Evolutionary conservation across 2,329 filamentous ascomycete species (phyloP).

Genomic region (Xylaria sp.): DNA sequence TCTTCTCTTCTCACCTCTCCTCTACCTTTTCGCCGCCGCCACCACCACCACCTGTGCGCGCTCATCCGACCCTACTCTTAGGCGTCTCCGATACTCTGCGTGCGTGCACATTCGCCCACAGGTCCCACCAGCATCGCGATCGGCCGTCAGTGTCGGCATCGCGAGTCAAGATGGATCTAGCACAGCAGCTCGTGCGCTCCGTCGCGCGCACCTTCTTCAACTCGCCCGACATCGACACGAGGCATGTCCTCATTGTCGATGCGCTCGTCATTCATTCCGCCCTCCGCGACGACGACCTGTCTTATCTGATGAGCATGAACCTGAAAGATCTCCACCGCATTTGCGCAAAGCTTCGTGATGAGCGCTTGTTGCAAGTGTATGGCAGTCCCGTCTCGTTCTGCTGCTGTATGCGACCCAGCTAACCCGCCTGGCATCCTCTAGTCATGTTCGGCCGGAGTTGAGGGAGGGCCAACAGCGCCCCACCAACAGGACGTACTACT

Average conservation of each 20-base stretch:
- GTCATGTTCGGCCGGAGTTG: slow-evolving; percentile 78
- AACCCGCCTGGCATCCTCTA: slow-evolving; percentile 49
- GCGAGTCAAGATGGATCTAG: slow-evolving; percentile 48
- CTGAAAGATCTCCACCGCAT: slow-evolving; percentile 92
- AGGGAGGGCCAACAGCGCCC: slow-evolving; percentile 84
- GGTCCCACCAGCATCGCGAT: background rate
- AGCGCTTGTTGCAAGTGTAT: slow-evolving; percentile 85
- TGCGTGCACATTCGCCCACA: background rate
- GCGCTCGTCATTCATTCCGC: slow-evolving; percentile 79
- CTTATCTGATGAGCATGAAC: slow-evolving; percentile 87
- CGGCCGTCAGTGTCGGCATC: background rate
- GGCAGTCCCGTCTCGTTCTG: slow-evolving; percentile 43
- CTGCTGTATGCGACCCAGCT: slow-evolving; percentile 19
- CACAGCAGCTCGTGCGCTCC: slow-evolving; percentile 84
- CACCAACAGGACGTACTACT: slow-evolving; percentile 92
- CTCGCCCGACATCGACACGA: slow-evolving; percentile 69
- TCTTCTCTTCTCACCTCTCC: background rate
- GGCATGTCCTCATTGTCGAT: slow-evolving; percentile 81
- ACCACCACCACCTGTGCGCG: background rate
- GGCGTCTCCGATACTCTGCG: background rate
- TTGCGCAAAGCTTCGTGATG: slow-evolving; percentile 84
- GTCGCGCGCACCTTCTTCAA: slow-evolving; percentile 84
- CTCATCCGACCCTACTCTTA: background rate
- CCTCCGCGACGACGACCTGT: slow-evolving; percentile 87
- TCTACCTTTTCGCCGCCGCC: background rate